Evolutionary conservation across 2,329 filamentous ascomycete genomes (phyloP).

Genomic region (Teratosphaeria gauchensis): DNA sequence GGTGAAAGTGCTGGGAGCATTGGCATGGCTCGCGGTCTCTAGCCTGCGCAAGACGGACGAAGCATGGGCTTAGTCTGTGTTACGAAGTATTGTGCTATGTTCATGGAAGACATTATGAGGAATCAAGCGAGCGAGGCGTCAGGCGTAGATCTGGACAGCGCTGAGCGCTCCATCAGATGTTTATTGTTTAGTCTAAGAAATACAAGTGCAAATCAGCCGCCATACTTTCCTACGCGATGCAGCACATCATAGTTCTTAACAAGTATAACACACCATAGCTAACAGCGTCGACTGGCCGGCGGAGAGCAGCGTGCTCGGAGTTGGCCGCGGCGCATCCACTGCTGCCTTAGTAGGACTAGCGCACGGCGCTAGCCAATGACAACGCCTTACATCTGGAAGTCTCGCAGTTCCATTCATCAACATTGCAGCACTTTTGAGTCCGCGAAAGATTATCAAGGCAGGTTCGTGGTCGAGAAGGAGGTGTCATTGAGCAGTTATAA

Average conservation of each 20-base stretch:
- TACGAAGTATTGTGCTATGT: background rate
- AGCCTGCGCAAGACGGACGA: background rate
- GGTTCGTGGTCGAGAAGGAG: background rate
- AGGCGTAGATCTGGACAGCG: background rate
- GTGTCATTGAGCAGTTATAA: background rate
- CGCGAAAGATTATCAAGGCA: background rate
- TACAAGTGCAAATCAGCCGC: background rate
- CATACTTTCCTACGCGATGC: background rate
- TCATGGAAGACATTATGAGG: background rate
- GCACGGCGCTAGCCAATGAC: background rate
- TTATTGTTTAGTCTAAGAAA: background rate
- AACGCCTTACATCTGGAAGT: background rate
- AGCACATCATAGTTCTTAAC: background rate
- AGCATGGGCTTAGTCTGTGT: background rate
- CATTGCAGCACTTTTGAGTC: background rate
- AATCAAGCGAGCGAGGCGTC: background rate
- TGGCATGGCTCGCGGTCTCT: constrained; percentile 12
- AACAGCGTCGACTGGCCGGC: background rate
- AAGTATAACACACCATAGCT: background rate
- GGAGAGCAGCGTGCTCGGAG: background rate
- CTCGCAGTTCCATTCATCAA: background rate
- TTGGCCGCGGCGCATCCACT: background rate
- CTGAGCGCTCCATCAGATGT: background rate
- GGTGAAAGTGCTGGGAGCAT: constrained; percentile 28
- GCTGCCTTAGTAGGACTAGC: background rate